Conservation (phyloP, 176 grass and related monocot species). For the Oryza longistaminata region DNA sequence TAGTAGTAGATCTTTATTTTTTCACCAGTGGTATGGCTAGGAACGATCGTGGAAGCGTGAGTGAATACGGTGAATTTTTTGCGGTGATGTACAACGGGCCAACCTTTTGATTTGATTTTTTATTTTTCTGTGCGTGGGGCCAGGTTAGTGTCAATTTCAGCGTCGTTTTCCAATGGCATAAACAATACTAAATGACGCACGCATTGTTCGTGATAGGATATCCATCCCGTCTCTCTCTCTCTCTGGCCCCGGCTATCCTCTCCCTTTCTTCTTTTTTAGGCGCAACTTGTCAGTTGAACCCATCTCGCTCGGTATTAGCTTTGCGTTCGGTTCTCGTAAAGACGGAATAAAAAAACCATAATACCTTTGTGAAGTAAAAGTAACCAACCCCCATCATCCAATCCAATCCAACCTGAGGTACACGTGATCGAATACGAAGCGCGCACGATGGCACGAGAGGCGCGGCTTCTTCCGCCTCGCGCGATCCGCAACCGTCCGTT, state of each 20-base stretch:
- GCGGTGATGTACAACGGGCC: not conserved
- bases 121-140: not conserved
- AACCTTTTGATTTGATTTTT: not conserved
- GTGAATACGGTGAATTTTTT: not conserved
- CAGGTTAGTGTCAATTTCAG: slow-evolving; percentile 7
- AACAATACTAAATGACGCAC: slow-evolving; percentile 33
- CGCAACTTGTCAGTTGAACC: slow-evolving; percentile 11
- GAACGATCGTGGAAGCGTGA: not conserved
- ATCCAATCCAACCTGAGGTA: not conserved
- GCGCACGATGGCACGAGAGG: slow-evolving; percentile 9
- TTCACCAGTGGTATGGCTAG: not conserved
- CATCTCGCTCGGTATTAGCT: not conserved
- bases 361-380: slow-evolving; percentile 25
- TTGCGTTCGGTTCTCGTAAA: not conserved
- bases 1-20: not conserved
- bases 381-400: not conserved
- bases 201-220: slow-evolving; percentile 25
- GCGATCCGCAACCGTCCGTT: not conserved
- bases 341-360: slow-evolving; percentile 30
- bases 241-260: not conserved
- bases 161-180: not conserved
- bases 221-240: not conserved
- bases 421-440: slow-evolving; percentile 40
- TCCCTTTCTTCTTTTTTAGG: not conserved
- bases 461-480: slow-evolving; percentile 20